Evolutionary conservation across 1,139 yeast species (phyloP), one percentile per base, ranked within the genome.

Genomic region (Casaregolazyma lundiana): DNA sequence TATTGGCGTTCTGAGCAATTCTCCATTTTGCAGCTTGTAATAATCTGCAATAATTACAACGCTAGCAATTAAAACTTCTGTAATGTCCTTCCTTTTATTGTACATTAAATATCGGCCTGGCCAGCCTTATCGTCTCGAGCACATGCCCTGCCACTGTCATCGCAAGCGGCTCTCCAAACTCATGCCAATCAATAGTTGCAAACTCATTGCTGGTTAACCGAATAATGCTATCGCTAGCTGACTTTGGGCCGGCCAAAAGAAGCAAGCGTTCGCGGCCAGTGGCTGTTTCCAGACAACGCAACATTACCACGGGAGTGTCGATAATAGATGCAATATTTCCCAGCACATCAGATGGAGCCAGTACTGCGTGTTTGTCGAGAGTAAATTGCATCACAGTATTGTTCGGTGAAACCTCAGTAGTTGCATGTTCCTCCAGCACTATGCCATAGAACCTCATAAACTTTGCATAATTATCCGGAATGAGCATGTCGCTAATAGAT

Each of bases 171-270:
- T 26, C 32, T 5, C 13, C 32, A 26, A 2, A 26, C 11, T 26
- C 32, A 3, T 2, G 6, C 32, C 32, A 26, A 26, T 26, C 32
- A 26, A 26, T 11, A 26, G 15, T 2, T n/a, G 32, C 15, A 26
- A 26, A 26, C 11, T 26, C 32, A 13, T n/a, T 26, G 6, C 3
- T 26, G 3, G 16, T 26, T 11, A 26, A 26, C 13, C 32, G 32
- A 26, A 26, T 15, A 9, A 26, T 26, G 13, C 32, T 26, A 7
- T 26, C 32, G 13, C 32, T 26, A 7, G 32, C 11, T 26, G 41
- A 24, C 16, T 38, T 38, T 15, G 32, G 41, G 4, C 32, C 41
- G n/a, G 41, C 41, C 34, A 38, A n/a, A 11, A 38, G 20, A 17
- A 38, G 19, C 18, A 16, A n/a, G 2, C 41, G 41, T 13, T n/a